Percentiles rank a stretch among this genome's conserved stretches.
These are phyloP conservation scores for Macrocystidia cucumis DNA, from an alignment of 1,284 basidiomycete species.

Conservation along the genomic window DNA sequence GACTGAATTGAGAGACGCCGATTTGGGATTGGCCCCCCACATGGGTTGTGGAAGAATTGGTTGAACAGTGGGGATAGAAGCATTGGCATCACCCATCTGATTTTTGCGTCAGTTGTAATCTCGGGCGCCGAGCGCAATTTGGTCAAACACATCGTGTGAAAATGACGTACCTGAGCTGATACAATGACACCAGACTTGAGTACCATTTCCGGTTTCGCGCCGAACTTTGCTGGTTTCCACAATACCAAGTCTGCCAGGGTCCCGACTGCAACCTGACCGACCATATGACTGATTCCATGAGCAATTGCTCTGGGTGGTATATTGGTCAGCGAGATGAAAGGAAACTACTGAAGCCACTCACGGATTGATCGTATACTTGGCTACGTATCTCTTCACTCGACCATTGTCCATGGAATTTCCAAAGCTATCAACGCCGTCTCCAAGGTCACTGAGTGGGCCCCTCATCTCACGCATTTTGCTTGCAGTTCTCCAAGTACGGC, in stretches of 20 bases:
- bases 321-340: constrained; percentile 1
- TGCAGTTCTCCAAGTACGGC: constrained; percentile 94
- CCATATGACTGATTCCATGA: constrained; percentile 85
- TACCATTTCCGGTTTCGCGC: constrained; percentile 86
- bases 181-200: constrained; percentile 93
- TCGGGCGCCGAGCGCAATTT: too few relatives aligned
- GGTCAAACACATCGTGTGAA: constrained; percentile 1
- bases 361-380: constrained; percentile 99
- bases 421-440: constrained; percentile 50
- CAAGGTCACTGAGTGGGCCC: constrained; percentile 61
- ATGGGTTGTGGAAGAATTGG: constrained; percentile 82
- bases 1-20: constrained; percentile 77
- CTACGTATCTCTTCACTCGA: constrained; percentile 95
- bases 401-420: constrained; percentile 70
- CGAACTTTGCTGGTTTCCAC: constrained; percentile 93
- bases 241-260: constrained; percentile 91
- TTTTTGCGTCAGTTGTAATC: background rate
- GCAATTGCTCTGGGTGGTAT: constrained; percentile 72
- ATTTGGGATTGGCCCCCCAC: constrained; percentile 77
- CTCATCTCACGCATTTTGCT: constrained; percentile 85
- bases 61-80: constrained; percentile 90
- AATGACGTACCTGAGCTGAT: constrained; percentile 66
- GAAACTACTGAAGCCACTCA: constrained; percentile 32
- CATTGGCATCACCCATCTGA: constrained; percentile 91
- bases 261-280: constrained; percentile 82